A percentile compares a stretch with the other conserved stretches of the same genome.
Conservation (phyloP, 805 yeast species). For the Saccharomycopsis fibuligera region DNA sequence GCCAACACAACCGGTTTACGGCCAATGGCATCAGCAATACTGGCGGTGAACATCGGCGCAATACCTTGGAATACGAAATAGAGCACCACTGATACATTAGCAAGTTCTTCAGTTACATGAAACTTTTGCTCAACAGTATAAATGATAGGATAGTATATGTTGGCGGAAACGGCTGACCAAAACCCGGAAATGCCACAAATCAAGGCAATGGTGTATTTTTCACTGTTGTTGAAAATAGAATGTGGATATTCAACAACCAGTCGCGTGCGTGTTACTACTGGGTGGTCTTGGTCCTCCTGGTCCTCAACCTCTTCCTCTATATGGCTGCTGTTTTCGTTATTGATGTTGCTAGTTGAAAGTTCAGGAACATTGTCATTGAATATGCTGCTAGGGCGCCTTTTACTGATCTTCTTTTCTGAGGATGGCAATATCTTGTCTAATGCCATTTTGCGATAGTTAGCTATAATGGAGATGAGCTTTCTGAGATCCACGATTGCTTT, state of each 20-base stretch:
- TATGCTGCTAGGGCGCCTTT: too few species aligned
- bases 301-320: background rate
- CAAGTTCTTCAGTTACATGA: conserved; percentile 46
- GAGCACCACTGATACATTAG: conserved; percentile 69
- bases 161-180: conserved; percentile 67
- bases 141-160: conserved; percentile 77
- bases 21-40: conserved; percentile 44
- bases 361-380: too few species aligned
- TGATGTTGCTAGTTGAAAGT: background rate
- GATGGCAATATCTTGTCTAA: too few species aligned
- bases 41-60: conserved; percentile 40
- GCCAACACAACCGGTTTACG: conserved; percentile 59
- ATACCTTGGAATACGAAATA: conserved; percentile 74
- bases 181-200: conserved; percentile 30
- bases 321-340: background rate
- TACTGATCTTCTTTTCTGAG: too few species aligned
- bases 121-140: conserved; percentile 51
- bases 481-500: too few species aligned
- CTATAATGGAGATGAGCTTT: too few species aligned
- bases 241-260: conserved; percentile 9
- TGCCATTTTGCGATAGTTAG: too few species aligned
- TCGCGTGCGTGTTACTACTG: background rate
- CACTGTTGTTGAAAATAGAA: conserved; percentile 11
- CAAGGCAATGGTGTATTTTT: conserved; percentile 12
- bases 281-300: background rate